Evolutionary conservation across 2,329 filamentous ascomycete genomes (phyloP).

Genomic region (Claviceps maximensis): DNA sequence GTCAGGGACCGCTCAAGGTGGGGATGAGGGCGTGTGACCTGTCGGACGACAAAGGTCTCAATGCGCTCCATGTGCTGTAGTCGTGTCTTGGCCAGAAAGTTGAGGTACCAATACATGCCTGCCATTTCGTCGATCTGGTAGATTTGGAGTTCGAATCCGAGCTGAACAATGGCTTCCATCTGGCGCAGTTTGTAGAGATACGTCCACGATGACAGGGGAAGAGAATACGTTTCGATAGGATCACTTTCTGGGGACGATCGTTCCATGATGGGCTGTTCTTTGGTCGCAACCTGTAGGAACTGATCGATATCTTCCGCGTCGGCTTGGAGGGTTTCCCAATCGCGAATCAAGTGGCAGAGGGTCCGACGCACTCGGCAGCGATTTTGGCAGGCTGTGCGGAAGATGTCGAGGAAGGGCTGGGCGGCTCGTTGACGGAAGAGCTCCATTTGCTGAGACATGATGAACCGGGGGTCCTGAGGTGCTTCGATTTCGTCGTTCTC

Average conservation of each 20-base stretch:
- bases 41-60: slow-evolving; percentile 45
- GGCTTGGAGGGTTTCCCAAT: slow-evolving; percentile 73
- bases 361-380: slow-evolving; percentile 77
- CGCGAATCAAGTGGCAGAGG: slow-evolving; percentile 69
- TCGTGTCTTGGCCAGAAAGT: slow-evolving; percentile 56
- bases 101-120: slow-evolving; percentile 85
- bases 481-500: slow-evolving; percentile 65
- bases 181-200: slow-evolving; percentile 82
- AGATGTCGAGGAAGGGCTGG: slow-evolving; percentile 68
- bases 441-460: slow-evolving; percentile 63
- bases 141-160: slow-evolving; percentile 87
- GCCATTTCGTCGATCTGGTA: slow-evolving; percentile 77
- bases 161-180: slow-evolving; percentile 76
- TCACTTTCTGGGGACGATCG: slow-evolving; percentile 21
- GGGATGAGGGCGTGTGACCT: slow-evolving; percentile 17
- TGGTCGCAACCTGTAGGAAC: slow-evolving; percentile 46
- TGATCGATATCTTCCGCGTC: slow-evolving; percentile 70
- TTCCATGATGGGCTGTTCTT: slow-evolving; percentile 45
- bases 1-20: slow-evolving; percentile 28
- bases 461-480: slow-evolving; percentile 58
- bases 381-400: slow-evolving; percentile 79
- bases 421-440: slow-evolving; percentile 46
- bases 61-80: slow-evolving; percentile 61
- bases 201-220: slow-evolving; percentile 75
- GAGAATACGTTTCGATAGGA: slow-evolving; percentile 45